A percentile compares a stretch with the other conserved stretches of the same genome.
Conservation (phyloP, 2,329 filamentous ascomycete genomes). For the Parascedosporium putredinis region DNA sequence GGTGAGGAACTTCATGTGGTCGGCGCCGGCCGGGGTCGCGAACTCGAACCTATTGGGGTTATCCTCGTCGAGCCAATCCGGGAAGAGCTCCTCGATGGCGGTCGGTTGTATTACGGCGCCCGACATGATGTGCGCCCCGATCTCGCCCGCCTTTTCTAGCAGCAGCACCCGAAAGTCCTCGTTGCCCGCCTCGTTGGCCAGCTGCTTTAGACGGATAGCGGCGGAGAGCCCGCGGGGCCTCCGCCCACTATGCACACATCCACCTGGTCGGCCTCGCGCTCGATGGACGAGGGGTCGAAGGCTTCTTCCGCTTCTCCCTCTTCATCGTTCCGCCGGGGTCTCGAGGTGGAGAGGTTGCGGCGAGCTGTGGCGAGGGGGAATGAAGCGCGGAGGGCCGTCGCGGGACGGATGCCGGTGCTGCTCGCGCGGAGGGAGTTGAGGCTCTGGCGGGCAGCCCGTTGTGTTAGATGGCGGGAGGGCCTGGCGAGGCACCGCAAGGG, state of each 20-base stretch:
- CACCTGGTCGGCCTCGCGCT: conserved; percentile 85
- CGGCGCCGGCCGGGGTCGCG: conserved; percentile 70
- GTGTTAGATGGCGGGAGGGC: conserved; percentile 4
- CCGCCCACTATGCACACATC: conserved; percentile 96
- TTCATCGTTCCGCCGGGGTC: conserved; percentile 17
- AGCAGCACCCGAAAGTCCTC: conserved; percentile 90
- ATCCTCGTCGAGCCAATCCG: conserved; percentile 82
- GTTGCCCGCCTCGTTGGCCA: conserved; percentile 88
- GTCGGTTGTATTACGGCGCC: conserved; percentile 90
- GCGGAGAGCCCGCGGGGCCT: conserved; percentile 91
- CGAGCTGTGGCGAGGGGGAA: conserved; percentile 11
- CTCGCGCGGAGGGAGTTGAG: conserved; percentile 12
- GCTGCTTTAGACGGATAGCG: conserved; percentile 88
- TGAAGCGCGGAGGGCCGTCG: background rate
- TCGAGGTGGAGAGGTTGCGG: conserved; percentile 27
- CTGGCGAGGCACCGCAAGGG: conserved; percentile 7
- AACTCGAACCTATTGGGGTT: conserved; percentile 83
- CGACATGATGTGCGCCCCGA: conserved; percentile 90
- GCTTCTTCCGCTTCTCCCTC: conserved; percentile 38
- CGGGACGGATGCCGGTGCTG: conserved; percentile 5
- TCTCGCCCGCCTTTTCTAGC: conserved; percentile 88
- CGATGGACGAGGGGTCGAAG: conserved; percentile 58
- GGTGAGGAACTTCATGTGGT: conserved; percentile 92
- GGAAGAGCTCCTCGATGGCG: conserved; percentile 80
- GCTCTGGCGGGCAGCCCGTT: conserved; percentile 13